These are phyloP conservation scores for Xylaria sp. DNA, from an alignment of 2,329 filamentous ascomycete genomes.

Conservation along the genomic window DNA sequence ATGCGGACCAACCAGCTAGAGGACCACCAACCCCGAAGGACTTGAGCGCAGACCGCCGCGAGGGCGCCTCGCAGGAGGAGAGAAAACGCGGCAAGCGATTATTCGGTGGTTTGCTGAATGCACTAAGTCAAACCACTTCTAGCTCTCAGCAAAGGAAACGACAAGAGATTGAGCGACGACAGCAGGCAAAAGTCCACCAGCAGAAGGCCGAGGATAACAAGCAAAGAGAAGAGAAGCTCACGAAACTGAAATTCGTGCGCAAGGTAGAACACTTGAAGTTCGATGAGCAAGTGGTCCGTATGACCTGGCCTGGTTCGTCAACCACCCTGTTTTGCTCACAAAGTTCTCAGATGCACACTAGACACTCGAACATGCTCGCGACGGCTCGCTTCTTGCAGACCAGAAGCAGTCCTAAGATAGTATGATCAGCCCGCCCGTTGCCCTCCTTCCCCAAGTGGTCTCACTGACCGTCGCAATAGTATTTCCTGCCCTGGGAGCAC, in stretches of 20 bases:
- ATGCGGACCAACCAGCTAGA: conserved; percentile 17
- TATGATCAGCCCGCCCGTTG: conserved; percentile 57
- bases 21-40: conserved; percentile 15
- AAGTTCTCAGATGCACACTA: conserved; percentile 66
- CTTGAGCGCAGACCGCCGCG: conserved; percentile 40
- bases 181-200: conserved; percentile 73
- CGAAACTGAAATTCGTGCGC: conserved; percentile 63
- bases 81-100: conserved; percentile 82
- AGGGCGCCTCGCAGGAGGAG: conserved; percentile 64
- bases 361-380: conserved; percentile 72
- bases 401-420: conserved; percentile 70
- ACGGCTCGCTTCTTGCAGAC: conserved; percentile 76
- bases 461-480: conserved; percentile 55
- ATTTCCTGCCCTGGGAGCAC: conserved; percentile 83
- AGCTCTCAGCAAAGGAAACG: conserved; percentile 68
- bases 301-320: neutral
- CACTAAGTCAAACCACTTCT: conserved; percentile 72
- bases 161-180: conserved; percentile 79
- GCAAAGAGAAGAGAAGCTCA: conserved; percentile 65
- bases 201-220: conserved; percentile 73
- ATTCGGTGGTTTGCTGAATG: conserved; percentile 80
- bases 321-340: conserved; percentile 28
- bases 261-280: conserved; percentile 72
- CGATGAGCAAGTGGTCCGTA: conserved; percentile 73
- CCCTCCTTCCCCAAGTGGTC: too few relatives aligned